These are phyloP conservation scores for Colletotrichum sp. DNA, from an alignment of 2,329 filamentous ascomycete genomes.

Conservation along the genomic window DNA sequence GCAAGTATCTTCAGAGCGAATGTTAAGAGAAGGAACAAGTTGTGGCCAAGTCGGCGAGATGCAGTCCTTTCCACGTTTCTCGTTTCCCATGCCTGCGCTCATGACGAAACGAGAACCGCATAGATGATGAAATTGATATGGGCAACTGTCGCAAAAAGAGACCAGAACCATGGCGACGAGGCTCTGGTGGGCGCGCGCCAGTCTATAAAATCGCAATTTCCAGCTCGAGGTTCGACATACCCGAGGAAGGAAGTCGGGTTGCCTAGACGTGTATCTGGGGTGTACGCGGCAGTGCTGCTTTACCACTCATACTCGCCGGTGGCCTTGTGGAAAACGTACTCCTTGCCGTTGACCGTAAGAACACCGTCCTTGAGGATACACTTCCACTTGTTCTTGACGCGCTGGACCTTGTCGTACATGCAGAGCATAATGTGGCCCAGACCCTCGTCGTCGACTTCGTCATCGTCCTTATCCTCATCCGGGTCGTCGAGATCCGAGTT, in stretches of 20 bases:
- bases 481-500: conserved; percentile 98
- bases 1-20: background rate
- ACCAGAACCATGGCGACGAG: background rate
- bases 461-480: conserved; percentile 82
- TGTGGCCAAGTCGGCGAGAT: background rate
- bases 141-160: background rate
- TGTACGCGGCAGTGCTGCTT: conserved; percentile 15
- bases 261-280: background rate
- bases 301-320: conserved; percentile 98
- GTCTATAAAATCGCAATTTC: background rate
- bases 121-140: background rate
- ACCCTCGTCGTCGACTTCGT: conserved; percentile 85
- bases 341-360: conserved; percentile 88
- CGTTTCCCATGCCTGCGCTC: background rate
- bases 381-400: conserved; percentile 99
- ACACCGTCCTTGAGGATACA: conserved; percentile 97
- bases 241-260: background rate
- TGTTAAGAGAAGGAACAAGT: background rate
- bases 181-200: background rate
- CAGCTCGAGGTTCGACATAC: background rate
- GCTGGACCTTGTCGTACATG: conserved; percentile 98
- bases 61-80: background rate
- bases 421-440: conserved; percentile 94
- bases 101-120: background rate
- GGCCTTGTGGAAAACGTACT: conserved; percentile 98